phyloP scores from a whole-genome alignment of 139 green algal species.

The Prasinococcaceae sp. region DNA sequence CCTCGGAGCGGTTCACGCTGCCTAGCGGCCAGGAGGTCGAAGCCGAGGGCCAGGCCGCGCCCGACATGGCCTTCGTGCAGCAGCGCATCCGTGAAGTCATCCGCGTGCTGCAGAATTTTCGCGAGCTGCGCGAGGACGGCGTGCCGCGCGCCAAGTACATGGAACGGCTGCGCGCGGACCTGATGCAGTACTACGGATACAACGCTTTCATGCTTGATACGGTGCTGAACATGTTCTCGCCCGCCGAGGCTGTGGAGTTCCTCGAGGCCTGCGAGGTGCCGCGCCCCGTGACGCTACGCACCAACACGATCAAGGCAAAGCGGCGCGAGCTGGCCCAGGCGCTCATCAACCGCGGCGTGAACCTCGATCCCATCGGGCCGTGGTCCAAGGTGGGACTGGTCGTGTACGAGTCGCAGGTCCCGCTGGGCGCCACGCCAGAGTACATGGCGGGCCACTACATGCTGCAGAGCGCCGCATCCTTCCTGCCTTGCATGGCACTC shows the following conservation, averaged over 20 bases:
- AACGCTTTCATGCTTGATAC: conserved; percentile 86
- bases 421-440: conserved; percentile 95
- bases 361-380: conserved; percentile 89
- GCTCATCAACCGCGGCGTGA: conserved; percentile 91
- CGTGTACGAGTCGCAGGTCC: conserved; percentile 89
- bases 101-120: conserved; percentile 66
- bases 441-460: conserved; percentile 99
- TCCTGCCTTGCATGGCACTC: conserved; percentile 95
- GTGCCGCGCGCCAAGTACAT: conserved; percentile 57
- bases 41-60: conserved; percentile 11
- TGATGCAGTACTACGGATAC: conserved; percentile 88
- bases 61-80: conserved; percentile 29
- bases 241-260: conserved; percentile 29
- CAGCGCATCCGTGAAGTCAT: conserved; percentile 39
- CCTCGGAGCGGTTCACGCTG: no score
- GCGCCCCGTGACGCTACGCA: conserved; percentile 57
- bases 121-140: conserved; percentile 27
- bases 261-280: conserved; percentile 35
- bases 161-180: conserved; percentile 61
- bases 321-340: conserved; percentile 75
- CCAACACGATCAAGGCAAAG: conserved; percentile 83
- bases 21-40: conserved; percentile 17
- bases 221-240: conserved; percentile 45
- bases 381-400: conserved; percentile 96
- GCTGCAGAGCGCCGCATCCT: conserved; percentile 63